Conservation (phyloP, 2,329 filamentous ascomycete genomes). For the Monilinia fructigena region DNA sequence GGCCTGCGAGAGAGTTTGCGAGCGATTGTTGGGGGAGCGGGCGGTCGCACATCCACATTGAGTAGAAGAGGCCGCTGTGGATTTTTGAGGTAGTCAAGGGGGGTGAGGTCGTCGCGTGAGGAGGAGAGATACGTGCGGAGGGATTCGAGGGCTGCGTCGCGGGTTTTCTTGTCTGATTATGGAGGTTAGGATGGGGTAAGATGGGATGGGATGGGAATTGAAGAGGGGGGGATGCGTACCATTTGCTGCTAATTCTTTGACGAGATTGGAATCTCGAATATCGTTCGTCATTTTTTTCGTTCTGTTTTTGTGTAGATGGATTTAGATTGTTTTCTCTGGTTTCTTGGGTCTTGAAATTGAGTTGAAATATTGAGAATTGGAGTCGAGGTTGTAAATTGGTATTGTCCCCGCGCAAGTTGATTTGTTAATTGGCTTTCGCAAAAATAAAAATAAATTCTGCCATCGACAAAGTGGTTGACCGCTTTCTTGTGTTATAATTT, state of each 20-base stretch:
- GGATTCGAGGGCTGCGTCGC: slow-evolving; percentile 73
- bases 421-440: background rate
- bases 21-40: slow-evolving; percentile 84
- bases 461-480: background rate
- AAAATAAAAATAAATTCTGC: slow-evolving; percentile 22
- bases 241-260: slow-evolving; percentile 42
- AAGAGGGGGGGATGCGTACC: slow-evolving; percentile 30
- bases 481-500: background rate
- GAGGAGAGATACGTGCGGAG: slow-evolving; percentile 72
- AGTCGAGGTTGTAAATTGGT: no score
- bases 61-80: slow-evolving; percentile 94
- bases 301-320: no score
- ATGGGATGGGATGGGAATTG: background rate
- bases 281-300: slow-evolving; percentile 32
- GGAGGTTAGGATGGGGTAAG: background rate
- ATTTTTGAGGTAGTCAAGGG: slow-evolving; percentile 77
- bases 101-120: slow-evolving; percentile 56
- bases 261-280: slow-evolving; percentile 40
- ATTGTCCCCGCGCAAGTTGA: slow-evolving; percentile 3
- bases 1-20: slow-evolving; percentile 70
- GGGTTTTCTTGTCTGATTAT: slow-evolving; percentile 68
- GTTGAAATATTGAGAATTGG: no score
- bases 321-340: no score
- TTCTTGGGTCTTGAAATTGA: no score
- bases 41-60: slow-evolving; percentile 91